These are phyloP conservation scores for Berkeleyomyces basicola DNA, from an alignment of 2,329 filamentous ascomycete genomes.

Conservation along the genomic window DNA sequence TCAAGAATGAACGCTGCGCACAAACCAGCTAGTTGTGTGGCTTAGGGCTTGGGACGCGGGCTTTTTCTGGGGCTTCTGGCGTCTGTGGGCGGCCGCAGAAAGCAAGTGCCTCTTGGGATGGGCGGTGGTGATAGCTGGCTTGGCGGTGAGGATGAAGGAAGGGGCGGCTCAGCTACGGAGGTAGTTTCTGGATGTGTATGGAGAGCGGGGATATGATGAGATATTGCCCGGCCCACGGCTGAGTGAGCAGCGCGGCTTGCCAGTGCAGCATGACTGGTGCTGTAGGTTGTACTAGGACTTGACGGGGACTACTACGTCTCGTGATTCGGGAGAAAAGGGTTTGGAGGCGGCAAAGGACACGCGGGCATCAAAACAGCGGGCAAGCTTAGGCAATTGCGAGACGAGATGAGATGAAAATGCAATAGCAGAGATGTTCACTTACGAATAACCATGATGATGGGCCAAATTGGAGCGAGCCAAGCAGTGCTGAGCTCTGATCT, in stretches of 20 bases:
- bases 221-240: neutral
- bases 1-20: neutral
- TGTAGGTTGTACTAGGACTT: no score
- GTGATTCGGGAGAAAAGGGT: no score
- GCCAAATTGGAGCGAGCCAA: conserved; percentile 1
- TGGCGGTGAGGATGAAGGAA: neutral
- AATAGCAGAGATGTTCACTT: neutral
- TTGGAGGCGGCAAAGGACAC: no score
- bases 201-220: neutral
- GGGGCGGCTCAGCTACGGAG: neutral
- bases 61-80: neutral
- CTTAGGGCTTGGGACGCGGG: neutral
- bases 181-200: neutral
- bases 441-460: conserved; percentile 1
- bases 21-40: neutral
- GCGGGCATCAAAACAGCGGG: neutral
- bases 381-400: neutral
- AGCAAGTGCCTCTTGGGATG: neutral
- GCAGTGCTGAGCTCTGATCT: conserved; percentile 1
- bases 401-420: neutral
- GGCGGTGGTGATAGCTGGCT: neutral
- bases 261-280: no score
- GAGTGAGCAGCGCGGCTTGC: no score
- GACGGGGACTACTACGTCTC: no score
- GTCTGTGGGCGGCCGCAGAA: neutral